Base-by-base conservation (phyloP, 768 basidiomycete species). In the Suillus subaureus region DNA sequence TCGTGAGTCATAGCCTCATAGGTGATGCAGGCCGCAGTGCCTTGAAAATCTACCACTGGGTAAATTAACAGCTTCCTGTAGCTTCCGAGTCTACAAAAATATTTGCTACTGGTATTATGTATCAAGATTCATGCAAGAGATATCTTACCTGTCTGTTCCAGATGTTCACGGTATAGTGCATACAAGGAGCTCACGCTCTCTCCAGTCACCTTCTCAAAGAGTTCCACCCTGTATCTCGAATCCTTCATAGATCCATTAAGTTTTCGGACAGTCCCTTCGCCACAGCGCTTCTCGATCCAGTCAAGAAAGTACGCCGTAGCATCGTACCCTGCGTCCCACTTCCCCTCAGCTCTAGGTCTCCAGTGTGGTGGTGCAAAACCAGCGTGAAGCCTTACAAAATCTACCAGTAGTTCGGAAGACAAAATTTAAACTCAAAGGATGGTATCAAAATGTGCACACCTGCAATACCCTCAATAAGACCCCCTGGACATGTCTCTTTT, bases 391-490 rank as follows among this genome's bases (percentile, higher is more conserved):
- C 92, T 86, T 40, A 93, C 89, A 75, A 84, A 93, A 73, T 94
- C 92, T 89, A 51, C 39, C 37, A 26, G 18, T n/a, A 18, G 65
- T 52, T 31, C 52, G 39, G 11, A 64, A 62, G 67, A 21, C 54
- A 43, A 31, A 37, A 35, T 35, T 35, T 35, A 35, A 35, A 55
- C n/a, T 7, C 52, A 49, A 54, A 65, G 37, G 43, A 23, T 23
- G 61, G 26, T 57, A 39, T 62, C 49, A 21, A 21, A 51, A 47
- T 35, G n/a, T 18, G 67, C 79, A 51, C 65, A 89, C 91, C 91
- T 74, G 92, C 92, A 33, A 94, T 82, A 23, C 92, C 92, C 72
- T 94, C 92, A 67, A 92, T 86, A 56, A 94, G 77, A 2, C 92
- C 92, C 2, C 85, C 83, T 0, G 90, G 90, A 68, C 85, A 88